Evolutionary conservation across 2,329 filamentous ascomycete genomes (phyloP), one percentile per base, ranked within the genome.

Genomic region (Ophiocordyceps camponoti-leonardi): DNA sequence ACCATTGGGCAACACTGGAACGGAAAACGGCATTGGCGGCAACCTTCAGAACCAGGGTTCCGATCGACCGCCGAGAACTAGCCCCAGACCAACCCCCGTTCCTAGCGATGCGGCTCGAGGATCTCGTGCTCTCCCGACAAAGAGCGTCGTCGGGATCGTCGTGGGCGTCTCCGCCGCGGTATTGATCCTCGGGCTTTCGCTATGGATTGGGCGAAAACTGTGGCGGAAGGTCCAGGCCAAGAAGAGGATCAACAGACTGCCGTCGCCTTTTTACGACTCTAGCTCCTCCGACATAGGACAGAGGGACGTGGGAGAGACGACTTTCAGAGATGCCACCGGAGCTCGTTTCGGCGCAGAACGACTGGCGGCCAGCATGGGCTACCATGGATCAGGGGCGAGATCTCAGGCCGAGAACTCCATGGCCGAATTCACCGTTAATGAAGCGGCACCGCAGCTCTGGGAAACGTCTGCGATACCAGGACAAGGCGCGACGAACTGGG

Each of bases 361-460:
- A n/a, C 28, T 46, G 6, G 39, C 33, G 12, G 43, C 45, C 18
- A 37, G 31, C 3, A 1, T 47, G 23, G 46, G 39, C 14, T 46
- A 46, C 16, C 37, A 44, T 13, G 20, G 42, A 16, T 22, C 19
- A 31, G 41, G n/a, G 35, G 35, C n/a, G 35, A 39, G n/a, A 13
- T 14, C 11, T 41, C 19, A 14, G 22, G 41, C 42, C 20, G 47
- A 47, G 20, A 18, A 33, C 44, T 23, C 41, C 22, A 48, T 58
- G 10, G 59, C 66, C 2, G 64, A 61, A 42, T 66, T 74, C 28
- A 67, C 74, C 47, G 61, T 74, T 49, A 66, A 75, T 55, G 62
- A 69, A 43, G 69, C 71, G 7, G 72, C 69, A 51, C 73, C 73
- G 10, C 73, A 75, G 50, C 73, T 71, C 49, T 60, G 66, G 48